phyloP scores from a whole-genome alignment of 1,139 yeast genomes.

The Pichia sp. region DNA sequence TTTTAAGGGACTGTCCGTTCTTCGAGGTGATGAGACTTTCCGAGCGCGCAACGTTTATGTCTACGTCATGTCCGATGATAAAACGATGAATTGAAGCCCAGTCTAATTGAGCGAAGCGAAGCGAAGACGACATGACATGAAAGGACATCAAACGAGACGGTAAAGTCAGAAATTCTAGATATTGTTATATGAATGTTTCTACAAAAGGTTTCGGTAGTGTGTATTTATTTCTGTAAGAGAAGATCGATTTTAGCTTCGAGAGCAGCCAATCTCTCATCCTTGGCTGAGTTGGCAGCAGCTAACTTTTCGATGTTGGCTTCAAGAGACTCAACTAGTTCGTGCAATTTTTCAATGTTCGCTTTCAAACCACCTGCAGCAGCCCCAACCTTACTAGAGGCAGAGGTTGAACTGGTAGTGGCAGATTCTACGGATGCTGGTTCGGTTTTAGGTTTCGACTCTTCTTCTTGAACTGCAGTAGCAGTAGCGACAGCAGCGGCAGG shows the following conservation, averaged over 20 bases:
- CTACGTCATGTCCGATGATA: no score
- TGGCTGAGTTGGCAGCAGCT: constrained; percentile 45
- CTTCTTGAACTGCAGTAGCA: neutral
- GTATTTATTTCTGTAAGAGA: constrained; percentile 18
- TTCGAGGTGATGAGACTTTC: no score
- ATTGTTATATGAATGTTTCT: no score
- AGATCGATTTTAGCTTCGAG: constrained; percentile 37
- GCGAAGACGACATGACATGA: no score
- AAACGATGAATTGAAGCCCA: no score
- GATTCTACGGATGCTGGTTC: neutral
- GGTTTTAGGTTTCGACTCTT: neutral
- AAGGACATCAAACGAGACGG: no score
- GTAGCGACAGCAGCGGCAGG: constrained; percentile 6
- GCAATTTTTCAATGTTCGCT: constrained; percentile 60
- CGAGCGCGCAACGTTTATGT: no score
- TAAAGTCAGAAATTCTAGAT: no score
- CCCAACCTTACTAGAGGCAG: constrained; percentile 7
- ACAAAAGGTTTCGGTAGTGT: neutral
- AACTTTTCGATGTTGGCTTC: constrained; percentile 48
- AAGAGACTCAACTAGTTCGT: constrained; percentile 44
- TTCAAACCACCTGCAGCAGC: constrained; percentile 38
- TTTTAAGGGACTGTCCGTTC: no score
- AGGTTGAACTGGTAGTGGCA: constrained; percentile 27
- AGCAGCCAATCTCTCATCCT: constrained; percentile 47
- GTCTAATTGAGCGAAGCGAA: no score